Evolutionary conservation across 441 rosid species (phyloP).

Genomic region (Erodium chrysanthum): DNA sequence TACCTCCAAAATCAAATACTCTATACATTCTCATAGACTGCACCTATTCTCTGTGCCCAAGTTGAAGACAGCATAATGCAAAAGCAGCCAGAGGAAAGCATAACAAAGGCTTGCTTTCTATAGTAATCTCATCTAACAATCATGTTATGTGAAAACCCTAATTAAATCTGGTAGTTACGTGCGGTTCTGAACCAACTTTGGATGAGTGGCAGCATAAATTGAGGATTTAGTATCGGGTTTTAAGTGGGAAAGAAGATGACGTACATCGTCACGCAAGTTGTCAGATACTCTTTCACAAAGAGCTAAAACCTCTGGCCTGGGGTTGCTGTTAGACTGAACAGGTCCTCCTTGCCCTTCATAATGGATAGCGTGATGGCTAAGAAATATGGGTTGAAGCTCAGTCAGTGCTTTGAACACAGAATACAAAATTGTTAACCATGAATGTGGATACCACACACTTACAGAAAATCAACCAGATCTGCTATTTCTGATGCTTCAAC

Average conservation of each 20-base stretch:
- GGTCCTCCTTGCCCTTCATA: constrained; percentile 93
- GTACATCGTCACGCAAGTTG: constrained; percentile 70
- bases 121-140: no score
- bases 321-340: constrained; percentile 78
- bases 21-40: no score
- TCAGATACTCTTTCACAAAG: constrained; percentile 61
- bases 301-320: constrained; percentile 62
- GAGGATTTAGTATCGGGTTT: constrained; percentile 60
- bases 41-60: no score
- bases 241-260: constrained; percentile 78
- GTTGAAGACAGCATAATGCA: no score
- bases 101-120: no score
- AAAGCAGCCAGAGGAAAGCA: no score
- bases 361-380: constrained; percentile 82
- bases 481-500: constrained; percentile 72
- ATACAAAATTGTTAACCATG: no score
- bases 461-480: constrained; percentile 86
- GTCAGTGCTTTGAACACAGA: no score
- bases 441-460: constrained; percentile 25
- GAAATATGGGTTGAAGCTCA: not conserved
- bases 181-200: constrained; percentile 46
- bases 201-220: constrained; percentile 83
- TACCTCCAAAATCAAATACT: no score
- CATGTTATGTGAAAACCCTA: no score
- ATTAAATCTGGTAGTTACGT: constrained; percentile 14